A percentile compares a stretch with the other conserved stretches of the same genome.
Evolutionary conservation across 306 rosid species (phyloP).

Genomic region (Arachis hypogaea): DNA sequence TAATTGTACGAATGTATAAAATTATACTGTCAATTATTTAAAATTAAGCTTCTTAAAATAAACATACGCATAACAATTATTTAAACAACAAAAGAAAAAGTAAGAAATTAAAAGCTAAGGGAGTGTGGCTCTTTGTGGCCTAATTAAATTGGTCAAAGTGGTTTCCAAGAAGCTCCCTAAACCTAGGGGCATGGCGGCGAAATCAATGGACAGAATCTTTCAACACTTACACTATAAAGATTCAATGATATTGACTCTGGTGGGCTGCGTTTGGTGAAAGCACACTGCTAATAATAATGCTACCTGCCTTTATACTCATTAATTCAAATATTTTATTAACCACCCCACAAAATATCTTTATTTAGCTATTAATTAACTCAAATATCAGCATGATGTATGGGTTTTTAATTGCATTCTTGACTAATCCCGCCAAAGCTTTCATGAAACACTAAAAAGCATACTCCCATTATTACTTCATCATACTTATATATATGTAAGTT

Average conservation of each 20-base stretch:
- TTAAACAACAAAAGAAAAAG: background rate
- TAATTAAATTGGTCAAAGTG: conserved; percentile 31
- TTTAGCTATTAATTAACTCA: background rate
- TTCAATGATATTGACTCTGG: conserved; percentile 33
- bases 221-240: conserved; percentile 3
- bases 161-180: conserved; percentile 42
- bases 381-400: too few species aligned
- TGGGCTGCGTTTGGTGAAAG: conserved; percentile 42
- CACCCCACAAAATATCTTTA: background rate
- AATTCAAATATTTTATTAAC: too few species aligned
- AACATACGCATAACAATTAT: background rate
- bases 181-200: conserved; percentile 48
- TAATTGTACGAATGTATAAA: too few species aligned
- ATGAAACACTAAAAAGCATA: too few species aligned
- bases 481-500: too few species aligned
- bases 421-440: too few species aligned
- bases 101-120: background rate
- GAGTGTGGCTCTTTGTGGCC: conserved; percentile 10
- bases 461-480: background rate
- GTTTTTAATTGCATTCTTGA: too few species aligned
- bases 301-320: background rate
- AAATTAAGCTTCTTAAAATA: too few species aligned
- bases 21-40: too few species aligned
- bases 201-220: conserved; percentile 7
- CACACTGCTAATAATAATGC: conserved; percentile 1